These are phyloP conservation scores for Aspergillus japonicus DNA, from an alignment of 2,329 filamentous ascomycete species.

Conservation along the genomic window DNA sequence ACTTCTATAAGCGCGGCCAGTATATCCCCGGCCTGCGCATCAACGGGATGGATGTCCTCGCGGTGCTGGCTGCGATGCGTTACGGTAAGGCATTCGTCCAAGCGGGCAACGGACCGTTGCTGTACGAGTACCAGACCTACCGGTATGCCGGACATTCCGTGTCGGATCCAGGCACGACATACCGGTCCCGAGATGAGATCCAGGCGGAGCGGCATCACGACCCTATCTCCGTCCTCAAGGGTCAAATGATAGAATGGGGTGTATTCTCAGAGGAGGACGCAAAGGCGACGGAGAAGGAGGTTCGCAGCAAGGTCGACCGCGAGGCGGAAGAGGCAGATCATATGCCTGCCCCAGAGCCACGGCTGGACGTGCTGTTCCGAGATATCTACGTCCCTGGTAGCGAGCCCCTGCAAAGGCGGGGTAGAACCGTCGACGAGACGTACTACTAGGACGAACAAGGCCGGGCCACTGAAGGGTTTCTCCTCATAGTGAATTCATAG, in stretches of 20 bases:
- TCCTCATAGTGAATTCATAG: conserved; percentile 7
- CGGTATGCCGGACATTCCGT: conserved; percentile 97
- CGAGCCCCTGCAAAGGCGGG: conserved; percentile 81
- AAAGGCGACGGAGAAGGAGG: conserved; percentile 90
- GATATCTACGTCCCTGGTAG: conserved; percentile 86
- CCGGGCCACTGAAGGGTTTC: neutral
- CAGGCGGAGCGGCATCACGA: conserved; percentile 91
- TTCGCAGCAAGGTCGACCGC: conserved; percentile 74
- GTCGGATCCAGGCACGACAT: conserved; percentile 96
- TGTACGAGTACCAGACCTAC: conserved; percentile 97
- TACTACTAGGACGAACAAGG: conserved; percentile 59
- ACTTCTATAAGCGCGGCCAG: conserved; percentile 99
- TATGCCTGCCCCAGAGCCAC: conserved; percentile 76
- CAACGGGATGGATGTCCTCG: conserved; percentile 97
- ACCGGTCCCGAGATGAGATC: conserved; percentile 97
- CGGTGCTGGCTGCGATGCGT: conserved; percentile 87
- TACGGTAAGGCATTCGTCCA: conserved; percentile 83
- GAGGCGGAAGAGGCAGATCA: conserved; percentile 86
- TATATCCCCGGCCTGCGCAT: conserved; percentile 98
- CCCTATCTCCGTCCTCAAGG: conserved; percentile 91
- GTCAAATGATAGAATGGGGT: conserved; percentile 90
- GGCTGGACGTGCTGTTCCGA: conserved; percentile 79
- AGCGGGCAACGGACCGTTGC: conserved; percentile 80
- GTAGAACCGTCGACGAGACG: conserved; percentile 83
- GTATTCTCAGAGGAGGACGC: conserved; percentile 87